These are phyloP conservation scores for Penicillium sp. DNA, from an alignment of 2,329 filamentous ascomycete genomes.

Conservation along the genomic window DNA sequence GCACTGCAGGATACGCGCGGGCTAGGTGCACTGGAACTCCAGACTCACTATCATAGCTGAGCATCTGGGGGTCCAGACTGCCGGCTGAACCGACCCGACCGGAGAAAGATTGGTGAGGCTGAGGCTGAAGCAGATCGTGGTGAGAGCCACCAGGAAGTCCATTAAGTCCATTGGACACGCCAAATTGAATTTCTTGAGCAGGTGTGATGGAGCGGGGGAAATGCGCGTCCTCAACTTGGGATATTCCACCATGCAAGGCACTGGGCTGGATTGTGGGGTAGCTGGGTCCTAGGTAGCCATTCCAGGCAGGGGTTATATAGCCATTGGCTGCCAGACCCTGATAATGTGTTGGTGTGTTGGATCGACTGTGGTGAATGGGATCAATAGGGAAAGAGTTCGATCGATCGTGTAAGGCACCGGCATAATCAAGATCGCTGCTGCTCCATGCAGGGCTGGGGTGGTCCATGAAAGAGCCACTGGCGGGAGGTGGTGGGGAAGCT, in stretches of 20 bases:
- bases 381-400: background rate
- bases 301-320: conserved; percentile 52
- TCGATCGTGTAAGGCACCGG: background rate
- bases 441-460: background rate
- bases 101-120: conserved; percentile 25
- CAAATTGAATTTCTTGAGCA: conserved; percentile 31
- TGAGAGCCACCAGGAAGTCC: conserved; percentile 45
- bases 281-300: conserved; percentile 51
- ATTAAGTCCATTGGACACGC: conserved; percentile 38
- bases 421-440: background rate
- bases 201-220: conserved; percentile 37
- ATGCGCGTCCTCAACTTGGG: conserved; percentile 45
- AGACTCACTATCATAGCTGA: conserved; percentile 30
- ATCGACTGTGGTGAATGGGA: conserved; percentile 27
- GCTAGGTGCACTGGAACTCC: conserved; percentile 5
- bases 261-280: conserved; percentile 49
- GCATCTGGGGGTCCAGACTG: conserved; percentile 45
- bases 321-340: conserved; percentile 10
- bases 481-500: background rate
- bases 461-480: background rate
- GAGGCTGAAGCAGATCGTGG: conserved; percentile 43
- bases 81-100: conserved; percentile 23
- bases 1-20: background rate
- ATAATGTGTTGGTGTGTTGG: conserved; percentile 35
- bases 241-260: conserved; percentile 21